phyloP scores from a whole-genome alignment of 306 rosid genomes.

The Casuarina cunninghamiana region DNA sequence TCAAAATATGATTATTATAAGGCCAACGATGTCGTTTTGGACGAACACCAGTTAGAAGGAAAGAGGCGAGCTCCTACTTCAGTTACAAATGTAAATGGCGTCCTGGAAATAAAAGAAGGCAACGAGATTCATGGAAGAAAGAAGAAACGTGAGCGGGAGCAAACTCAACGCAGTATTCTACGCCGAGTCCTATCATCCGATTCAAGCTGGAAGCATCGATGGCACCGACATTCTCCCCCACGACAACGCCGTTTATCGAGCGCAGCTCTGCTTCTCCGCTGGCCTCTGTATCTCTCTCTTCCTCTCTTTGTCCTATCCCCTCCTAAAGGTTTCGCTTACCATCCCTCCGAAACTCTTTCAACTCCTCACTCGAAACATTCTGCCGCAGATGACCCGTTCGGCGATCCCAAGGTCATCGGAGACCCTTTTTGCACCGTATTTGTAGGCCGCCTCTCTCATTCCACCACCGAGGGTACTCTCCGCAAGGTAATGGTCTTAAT shows the following conservation, averaged over 20 bases:
- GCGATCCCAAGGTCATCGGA: slow-evolving; percentile 72
- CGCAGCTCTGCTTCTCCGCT: slow-evolving; percentile 75
- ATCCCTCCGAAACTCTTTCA: neutral
- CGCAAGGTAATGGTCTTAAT: slow-evolving; percentile 40
- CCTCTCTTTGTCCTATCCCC: neutral
- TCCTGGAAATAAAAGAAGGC: neutral
- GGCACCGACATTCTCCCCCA: slow-evolving; percentile 85
- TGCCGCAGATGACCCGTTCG: slow-evolving; percentile 73
- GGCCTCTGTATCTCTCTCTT: slow-evolving; percentile 47
- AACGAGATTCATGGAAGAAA: neutral
- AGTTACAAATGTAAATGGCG: neutral
- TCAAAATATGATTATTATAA: too few relatives aligned
- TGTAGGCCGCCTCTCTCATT: slow-evolving; percentile 71
- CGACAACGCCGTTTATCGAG: slow-evolving; percentile 76
- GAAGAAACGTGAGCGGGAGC: slow-evolving; percentile 22
- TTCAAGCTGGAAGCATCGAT: slow-evolving; percentile 94
- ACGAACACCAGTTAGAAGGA: too few relatives aligned
- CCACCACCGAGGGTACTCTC: slow-evolving; percentile 64
- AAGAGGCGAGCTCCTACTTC: too few relatives aligned
- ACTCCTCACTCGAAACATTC: neutral
- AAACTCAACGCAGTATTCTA: slow-evolving; percentile 62
- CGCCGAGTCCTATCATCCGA: slow-evolving; percentile 77
- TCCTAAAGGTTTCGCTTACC: neutral
- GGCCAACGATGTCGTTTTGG: too few relatives aligned
- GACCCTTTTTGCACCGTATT: slow-evolving; percentile 83